Evolutionary conservation across 2,329 filamentous ascomycete species (phyloP), one percentile per base, ranked within the genome.

Genomic region (Aspergillus nomiae): DNA sequence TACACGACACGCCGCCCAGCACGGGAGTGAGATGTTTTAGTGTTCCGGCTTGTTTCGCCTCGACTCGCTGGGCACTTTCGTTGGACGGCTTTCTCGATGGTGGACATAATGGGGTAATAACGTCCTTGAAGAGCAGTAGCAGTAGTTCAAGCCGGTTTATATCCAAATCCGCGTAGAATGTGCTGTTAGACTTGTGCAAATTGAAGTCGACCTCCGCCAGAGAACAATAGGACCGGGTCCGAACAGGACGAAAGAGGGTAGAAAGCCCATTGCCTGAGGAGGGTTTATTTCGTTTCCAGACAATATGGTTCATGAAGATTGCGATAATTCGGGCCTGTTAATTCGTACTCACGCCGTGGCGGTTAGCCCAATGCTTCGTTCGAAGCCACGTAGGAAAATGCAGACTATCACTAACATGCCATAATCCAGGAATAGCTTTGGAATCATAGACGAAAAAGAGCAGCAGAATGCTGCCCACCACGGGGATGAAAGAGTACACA

Each of bases 161-260:
- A 9, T 57, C 55, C 16, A 57, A 10, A 57, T 57, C 55, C 2
- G 55, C 26, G 30, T 45, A 57, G 55, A 57, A 57, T 26, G 55
- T 57, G 55, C 55, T 57, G 55, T 57, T 57, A 2, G 55, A 57
- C 14, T 57, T 57, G 55, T 57, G 55, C 4, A 57, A 24, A 26
- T 57, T 57, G 38, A 45, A 57, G 26, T 57, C 55, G 55, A 50
- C 46, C 30, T 50, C 46, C 1, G 46, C 26, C 11, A 50, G 14
- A 3, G 46, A 50, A 26, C 46, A 50, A 2, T 50, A 50, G 24
- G 46, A 50, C 16, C 46, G 46, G 24, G 46, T 30, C 14, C 46
- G 46, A 0, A 50, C 16, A 14, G 46, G 46, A 4, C 46, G 26
- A 28, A 50, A 50, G 16, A 50, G 46, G 7, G 16, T 8, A 3